Conservation (phyloP, 164 flowering plant genomes). For the Dillenia suffruticosa region DNA sequence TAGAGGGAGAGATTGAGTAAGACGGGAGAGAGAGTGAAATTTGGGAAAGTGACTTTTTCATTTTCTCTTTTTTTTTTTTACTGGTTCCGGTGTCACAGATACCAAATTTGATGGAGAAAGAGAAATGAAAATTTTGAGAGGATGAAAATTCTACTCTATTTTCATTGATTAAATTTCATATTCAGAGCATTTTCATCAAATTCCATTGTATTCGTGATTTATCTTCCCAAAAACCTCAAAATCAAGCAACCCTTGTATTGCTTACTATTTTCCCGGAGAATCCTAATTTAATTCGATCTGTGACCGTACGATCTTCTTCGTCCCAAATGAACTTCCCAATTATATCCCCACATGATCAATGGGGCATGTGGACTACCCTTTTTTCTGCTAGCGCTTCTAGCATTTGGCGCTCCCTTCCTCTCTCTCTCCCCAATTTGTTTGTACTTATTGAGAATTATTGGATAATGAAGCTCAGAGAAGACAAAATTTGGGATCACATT, state of each 20-base stretch:
- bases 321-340: slow-evolving; percentile 46
- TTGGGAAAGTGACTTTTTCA: too few relatives aligned
- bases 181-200: too few relatives aligned
- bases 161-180: too few relatives aligned
- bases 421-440: neutral
- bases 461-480: slow-evolving; percentile 74
- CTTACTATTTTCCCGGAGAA: neutral
- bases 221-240: too few relatives aligned
- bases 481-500: slow-evolving; percentile 60
- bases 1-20: too few relatives aligned
- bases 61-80: too few relatives aligned
- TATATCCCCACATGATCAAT: slow-evolving; percentile 70
- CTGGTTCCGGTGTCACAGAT: too few relatives aligned
- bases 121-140: too few relatives aligned
- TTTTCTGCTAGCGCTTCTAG: slow-evolving; percentile 79
- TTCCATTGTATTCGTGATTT: too few relatives aligned
- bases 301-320: slow-evolving; percentile 22
- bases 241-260: neutral
- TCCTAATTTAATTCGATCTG: slow-evolving; percentile 15
- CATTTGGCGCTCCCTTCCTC: slow-evolving; percentile 48
- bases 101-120: too few relatives aligned
- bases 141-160: too few relatives aligned
- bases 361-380: slow-evolving; percentile 94
- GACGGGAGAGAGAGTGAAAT: too few relatives aligned
- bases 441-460: neutral